Evolutionary conservation across 352 stramenopile species (phyloP), one percentile per base, ranked within the genome.

Genomic region (Elongisporangium prolatum): DNA sequence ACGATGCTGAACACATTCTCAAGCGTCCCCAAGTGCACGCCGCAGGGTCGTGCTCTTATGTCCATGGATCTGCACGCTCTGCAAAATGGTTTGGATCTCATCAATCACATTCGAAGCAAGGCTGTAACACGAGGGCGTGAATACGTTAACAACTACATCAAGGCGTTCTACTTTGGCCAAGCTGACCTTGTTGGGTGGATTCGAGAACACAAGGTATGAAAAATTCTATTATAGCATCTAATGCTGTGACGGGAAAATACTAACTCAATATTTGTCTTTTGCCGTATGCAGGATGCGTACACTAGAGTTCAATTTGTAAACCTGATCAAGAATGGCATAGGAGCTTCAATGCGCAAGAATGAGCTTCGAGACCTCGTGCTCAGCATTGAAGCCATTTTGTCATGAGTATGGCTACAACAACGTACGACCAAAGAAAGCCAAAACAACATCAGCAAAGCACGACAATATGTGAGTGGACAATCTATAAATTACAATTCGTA

Each of bases 11-110:
- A 95, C 25, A 93, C 89, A 1, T 98, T 98, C 63, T 85, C 90
- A 0, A 80, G 77, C n/a, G 77, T 98, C 13, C 17, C 72, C 21
- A 89, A 82, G 57, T 98, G 95, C 65, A 98, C 91, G 5, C 96
- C 91, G 2, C 96, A 99, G 72, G 97, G 96, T 3, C 80, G 96
- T 50, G 92, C 96, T 5, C 78, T 98, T 21, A 98, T 99, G 96
- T 95, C 89, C 50, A 97, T 99, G 80, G 97, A 99, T 64, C 68
- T 99, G 52, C 80, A 95, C 40, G 87, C 93, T 20, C 74, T 98
- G 7, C 72, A 93, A 76, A 82, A 88, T 51, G 87, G 86, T 3
- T 58, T 96, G 20, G 82, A 89, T 44, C 59, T 90, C 25, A 91
- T 97, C 59, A 89, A 94, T 63, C 80, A 93, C 61, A 71, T 91